Percentiles rank a stretch among this genome's conserved stretches.
These are phyloP conservation scores for Physaria fendleri DNA, from an alignment of 345 rosid species.

Conservation along the genomic window DNA sequence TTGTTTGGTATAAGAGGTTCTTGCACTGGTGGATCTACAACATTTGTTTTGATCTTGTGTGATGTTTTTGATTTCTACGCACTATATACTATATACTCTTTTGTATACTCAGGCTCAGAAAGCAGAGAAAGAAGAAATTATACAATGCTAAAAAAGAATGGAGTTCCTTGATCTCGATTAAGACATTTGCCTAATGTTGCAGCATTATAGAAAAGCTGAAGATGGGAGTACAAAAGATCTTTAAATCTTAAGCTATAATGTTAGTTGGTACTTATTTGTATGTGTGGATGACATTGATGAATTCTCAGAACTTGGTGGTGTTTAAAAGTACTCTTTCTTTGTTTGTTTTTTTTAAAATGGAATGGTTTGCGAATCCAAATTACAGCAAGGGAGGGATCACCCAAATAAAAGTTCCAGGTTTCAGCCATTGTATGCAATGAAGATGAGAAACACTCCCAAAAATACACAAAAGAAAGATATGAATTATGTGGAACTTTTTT, in stretches of 20 bases:
- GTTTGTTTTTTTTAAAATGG: too few species aligned
- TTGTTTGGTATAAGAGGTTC: background rate
- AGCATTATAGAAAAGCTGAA: conserved; percentile 1
- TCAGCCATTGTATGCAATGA: too few species aligned
- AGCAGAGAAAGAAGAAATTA: conserved; percentile 61
- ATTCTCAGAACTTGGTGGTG: background rate
- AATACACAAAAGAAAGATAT: too few species aligned
- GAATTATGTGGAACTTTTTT: too few species aligned
- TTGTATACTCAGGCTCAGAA: conserved; percentile 45
- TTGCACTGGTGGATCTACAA: background rate
- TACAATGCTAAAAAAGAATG: conserved; percentile 56
- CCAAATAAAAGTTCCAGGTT: too few species aligned
- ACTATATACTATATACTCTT: background rate
- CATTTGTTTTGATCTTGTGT: background rate
- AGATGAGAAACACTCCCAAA: too few species aligned
- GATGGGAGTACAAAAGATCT: conserved; percentile 1
- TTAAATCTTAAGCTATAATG: background rate
- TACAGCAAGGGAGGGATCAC: too few species aligned
- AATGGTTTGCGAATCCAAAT: too few species aligned
- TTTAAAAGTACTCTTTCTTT: background rate
- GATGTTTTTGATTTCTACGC: background rate
- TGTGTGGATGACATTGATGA: background rate
- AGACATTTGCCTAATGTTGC: background rate
- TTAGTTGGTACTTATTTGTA: conserved; percentile 1
- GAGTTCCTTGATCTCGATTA: conserved; percentile 64